Conservation (phyloP, 768 basidiomycete species). For the Pseudohyphozyma bogoriensis region DNA sequence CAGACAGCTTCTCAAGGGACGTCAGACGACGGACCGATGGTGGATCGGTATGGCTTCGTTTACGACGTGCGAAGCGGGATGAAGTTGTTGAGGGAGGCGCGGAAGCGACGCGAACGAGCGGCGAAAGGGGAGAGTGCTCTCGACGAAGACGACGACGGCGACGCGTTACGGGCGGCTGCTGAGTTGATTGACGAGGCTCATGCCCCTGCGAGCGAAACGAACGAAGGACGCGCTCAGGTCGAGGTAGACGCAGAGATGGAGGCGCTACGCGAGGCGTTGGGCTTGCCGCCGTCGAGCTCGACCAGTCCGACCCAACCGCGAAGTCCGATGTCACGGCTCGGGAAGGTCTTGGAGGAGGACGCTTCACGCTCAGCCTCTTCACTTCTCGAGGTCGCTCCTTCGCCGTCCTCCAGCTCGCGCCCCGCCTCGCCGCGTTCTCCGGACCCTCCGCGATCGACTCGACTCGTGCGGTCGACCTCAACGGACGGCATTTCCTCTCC, state of each 20-base stretch:
- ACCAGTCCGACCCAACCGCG: neutral
- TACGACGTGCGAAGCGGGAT: constrained; percentile 79
- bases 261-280: constrained; percentile 43
- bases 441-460: neutral
- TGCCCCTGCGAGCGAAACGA: neutral
- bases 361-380: neutral
- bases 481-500: neutral
- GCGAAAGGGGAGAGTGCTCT: constrained; percentile 59
- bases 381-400: constrained; percentile 5
- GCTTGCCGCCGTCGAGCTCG: constrained; percentile 19
- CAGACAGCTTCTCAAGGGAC: constrained; percentile 34
- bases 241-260: constrained; percentile 74
- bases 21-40: constrained; percentile 29
- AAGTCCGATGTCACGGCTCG: neutral
- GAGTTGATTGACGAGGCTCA: neutral
- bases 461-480: neutral
- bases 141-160: constrained; percentile 29
- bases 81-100: constrained; percentile 50
- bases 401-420: neutral
- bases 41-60: constrained; percentile 84
- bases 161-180: neutral
- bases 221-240: neutral
- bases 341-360: neutral
- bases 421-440: neutral
- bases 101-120: constrained; percentile 39